phyloP scores from a whole-genome alignment of 2,329 filamentous ascomycete species.

The Penicillium sp. region DNA sequence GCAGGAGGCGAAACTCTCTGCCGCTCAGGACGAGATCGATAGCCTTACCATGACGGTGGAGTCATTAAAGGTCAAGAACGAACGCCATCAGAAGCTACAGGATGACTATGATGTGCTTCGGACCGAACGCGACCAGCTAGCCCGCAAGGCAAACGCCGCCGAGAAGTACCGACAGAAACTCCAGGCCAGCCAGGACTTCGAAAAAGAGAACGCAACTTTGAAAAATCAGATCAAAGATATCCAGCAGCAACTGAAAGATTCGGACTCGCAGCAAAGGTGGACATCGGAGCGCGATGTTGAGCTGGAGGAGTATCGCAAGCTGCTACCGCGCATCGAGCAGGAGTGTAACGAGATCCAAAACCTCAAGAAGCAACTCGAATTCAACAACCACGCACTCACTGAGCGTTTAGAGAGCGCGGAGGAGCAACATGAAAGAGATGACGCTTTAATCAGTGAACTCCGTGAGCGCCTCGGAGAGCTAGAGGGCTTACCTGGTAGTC shows the following conservation, averaged over 20 bases:
- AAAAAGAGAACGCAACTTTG: conserved; percentile 53
- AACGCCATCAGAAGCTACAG: conserved; percentile 51
- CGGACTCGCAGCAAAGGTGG: conserved; percentile 47
- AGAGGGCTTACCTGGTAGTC: conserved; percentile 45
- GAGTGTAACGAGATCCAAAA: conserved; percentile 53
- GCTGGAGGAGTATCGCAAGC: conserved; percentile 49
- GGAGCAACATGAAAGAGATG: conserved; percentile 48
- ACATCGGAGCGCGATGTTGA: conserved; percentile 47
- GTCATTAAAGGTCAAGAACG: conserved; percentile 49
- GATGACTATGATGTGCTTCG: conserved; percentile 56
- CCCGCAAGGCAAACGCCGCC: conserved; percentile 53
- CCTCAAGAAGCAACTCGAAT: conserved; percentile 53
- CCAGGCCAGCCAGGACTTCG: conserved; percentile 53
- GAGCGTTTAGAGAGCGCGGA: conserved; percentile 49
- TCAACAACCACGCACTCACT: conserved; percentile 53
- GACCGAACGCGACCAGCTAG: conserved; percentile 51
- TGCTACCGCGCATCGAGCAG: conserved; percentile 53
- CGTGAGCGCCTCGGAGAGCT: conserved; percentile 48
- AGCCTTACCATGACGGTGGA: conserved; percentile 50
- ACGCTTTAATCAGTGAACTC: conserved; percentile 47
- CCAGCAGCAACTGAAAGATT: conserved; percentile 51
- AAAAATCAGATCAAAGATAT: conserved; percentile 52
- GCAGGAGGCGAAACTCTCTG: conserved; percentile 69
- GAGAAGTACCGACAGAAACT: conserved; percentile 57
- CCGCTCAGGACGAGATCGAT: conserved; percentile 50